A percentile compares a stretch with the other conserved stretches of the same genome.
These are phyloP conservation scores for Pseudopyricularia cyperi DNA, from an alignment of 2,329 filamentous ascomycete genomes.

Conservation along the genomic window DNA sequence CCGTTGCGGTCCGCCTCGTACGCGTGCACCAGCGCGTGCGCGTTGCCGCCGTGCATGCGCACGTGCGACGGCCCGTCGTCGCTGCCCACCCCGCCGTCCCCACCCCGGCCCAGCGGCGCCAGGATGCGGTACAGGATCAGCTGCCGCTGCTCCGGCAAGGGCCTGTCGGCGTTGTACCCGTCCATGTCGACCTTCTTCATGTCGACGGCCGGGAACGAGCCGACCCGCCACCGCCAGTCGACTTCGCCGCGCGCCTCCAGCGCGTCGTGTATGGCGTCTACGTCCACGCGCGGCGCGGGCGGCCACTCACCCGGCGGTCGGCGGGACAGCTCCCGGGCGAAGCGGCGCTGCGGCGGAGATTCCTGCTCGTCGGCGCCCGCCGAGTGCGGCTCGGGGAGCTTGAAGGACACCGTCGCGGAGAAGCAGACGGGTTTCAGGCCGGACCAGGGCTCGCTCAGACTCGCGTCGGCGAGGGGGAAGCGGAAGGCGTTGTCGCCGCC, in stretches of 20 bases:
- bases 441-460: conserved; percentile 8
- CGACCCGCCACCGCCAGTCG: conserved; percentile 14
- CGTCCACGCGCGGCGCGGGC: conserved; percentile 29
- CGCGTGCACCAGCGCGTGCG: conserved; percentile 34
- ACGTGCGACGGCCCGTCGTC: no score
- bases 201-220: conserved; percentile 34
- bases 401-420: conserved; percentile 39
- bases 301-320: conserved; percentile 28
- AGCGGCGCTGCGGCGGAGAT: conserved; percentile 27
- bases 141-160: conserved; percentile 31
- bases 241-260: conserved; percentile 17
- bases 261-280: conserved; percentile 22
- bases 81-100: no score
- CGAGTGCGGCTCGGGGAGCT: conserved; percentile 21
- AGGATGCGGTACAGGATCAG: conserved; percentile 35
- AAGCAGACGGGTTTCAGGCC: conserved; percentile 30
- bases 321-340: conserved; percentile 23
- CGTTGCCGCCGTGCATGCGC: conserved; percentile 20
- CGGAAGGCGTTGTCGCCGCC: conserved; percentile 20
- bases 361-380: conserved; percentile 25
- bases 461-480: conserved; percentile 25
- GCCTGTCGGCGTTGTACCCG: conserved; percentile 25
- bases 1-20: conserved; percentile 41
- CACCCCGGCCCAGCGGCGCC: conserved; percentile 25
- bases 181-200: conserved; percentile 43